Evolutionary conservation across 176 grass and related monocot species (phyloP).

Genomic region (Aegilops sharonensis): DNA sequence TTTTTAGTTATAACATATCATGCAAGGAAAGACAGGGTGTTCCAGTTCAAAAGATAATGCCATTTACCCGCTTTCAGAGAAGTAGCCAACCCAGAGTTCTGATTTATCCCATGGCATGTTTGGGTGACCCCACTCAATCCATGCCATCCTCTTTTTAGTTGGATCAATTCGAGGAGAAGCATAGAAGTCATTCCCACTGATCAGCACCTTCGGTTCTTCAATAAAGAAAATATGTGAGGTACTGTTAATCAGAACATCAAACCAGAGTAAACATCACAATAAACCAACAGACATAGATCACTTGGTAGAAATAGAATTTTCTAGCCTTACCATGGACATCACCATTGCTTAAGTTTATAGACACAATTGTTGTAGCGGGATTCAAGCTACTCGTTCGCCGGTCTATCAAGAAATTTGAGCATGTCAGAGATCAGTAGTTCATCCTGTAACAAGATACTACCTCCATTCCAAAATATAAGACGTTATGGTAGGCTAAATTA

Average conservation of each 20-base stretch:
- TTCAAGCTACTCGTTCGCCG: conserved; percentile 71
- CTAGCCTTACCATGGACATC: conserved; percentile 54
- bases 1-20: conserved; percentile 1
- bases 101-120: conserved; percentile 97
- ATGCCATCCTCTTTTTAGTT: conserved; percentile 64
- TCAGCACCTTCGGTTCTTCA: conserved; percentile 82
- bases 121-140: conserved; percentile 94
- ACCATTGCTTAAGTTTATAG: conserved; percentile 43
- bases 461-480: too few species aligned
- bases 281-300: conserved; percentile 18
- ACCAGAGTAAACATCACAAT: conserved; percentile 17
- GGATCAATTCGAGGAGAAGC: conserved; percentile 91
- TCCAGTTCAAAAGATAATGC: conserved; percentile 15
- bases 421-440: conserved; percentile 20
- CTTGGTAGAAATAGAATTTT: conserved; percentile 2
- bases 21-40: neutral
- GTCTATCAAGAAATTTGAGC: conserved; percentile 50
- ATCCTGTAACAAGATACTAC: neutral
- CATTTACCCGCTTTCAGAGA: conserved; percentile 73
- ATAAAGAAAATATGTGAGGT: conserved; percentile 28
- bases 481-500: too few species aligned
- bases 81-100: conserved; percentile 91
- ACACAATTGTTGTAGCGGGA: conserved; percentile 61
- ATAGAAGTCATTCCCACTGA: conserved; percentile 89
- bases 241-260: conserved; percentile 10